Conservation (phyloP, 2,329 filamentous ascomycete genomes). For the Arthrinium phaeospermum region DNA sequence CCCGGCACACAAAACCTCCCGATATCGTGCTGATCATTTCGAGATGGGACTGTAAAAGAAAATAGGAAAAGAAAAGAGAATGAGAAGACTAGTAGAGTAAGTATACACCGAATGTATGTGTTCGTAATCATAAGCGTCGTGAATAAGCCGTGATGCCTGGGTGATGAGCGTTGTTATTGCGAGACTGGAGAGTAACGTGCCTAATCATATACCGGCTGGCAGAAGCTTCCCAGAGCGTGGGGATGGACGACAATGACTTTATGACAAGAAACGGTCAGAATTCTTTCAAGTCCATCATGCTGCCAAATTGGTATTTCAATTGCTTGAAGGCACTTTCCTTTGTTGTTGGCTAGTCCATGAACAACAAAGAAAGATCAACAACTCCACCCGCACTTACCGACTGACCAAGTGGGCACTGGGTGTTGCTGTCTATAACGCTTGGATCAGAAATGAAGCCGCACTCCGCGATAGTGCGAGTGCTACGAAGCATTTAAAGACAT, state of each 20-base stretch:
- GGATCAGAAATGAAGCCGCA: not conserved
- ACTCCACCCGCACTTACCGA: not conserved
- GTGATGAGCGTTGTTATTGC: not conserved
- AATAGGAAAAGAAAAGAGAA: not conserved
- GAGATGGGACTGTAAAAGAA: too few relatives aligned
- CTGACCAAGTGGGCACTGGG: not conserved
- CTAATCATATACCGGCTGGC: not conserved
- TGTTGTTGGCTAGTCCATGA: slow-evolving; percentile 8
- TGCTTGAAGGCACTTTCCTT: not conserved
- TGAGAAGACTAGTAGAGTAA: not conserved
- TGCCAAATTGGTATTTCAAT: not conserved
- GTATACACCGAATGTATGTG: not conserved
- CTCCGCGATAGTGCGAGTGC: not conserved
- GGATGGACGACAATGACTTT: not conserved
- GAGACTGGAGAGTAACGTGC: not conserved
- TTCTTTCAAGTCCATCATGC: not conserved
- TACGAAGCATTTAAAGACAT: not conserved
- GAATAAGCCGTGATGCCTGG: not conserved
- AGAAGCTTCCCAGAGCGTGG: not conserved
- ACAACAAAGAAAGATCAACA: slow-evolving; percentile 13
- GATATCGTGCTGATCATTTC: not conserved
- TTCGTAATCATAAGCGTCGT: not conserved
- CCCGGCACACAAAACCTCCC: not conserved
- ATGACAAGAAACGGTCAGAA: not conserved
- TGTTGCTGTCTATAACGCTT: not conserved